Conservation (phyloP, 2,329 filamentous ascomycete genomes). For the Aspergillus versicolor region DNA sequence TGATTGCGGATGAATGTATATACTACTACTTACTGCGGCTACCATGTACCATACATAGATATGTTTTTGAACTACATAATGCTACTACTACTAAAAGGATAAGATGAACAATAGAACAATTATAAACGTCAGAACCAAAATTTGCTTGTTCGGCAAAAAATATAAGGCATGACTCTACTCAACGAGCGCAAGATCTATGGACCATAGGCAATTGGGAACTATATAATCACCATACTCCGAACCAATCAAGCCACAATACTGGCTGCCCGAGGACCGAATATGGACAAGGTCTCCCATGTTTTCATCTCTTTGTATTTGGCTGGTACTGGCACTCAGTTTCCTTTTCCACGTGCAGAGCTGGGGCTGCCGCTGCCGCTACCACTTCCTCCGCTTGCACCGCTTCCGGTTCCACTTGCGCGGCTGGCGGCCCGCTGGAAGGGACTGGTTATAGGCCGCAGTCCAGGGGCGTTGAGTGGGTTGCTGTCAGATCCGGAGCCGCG, state of each 20-base stretch:
- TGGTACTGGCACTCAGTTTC: conserved; percentile 17
- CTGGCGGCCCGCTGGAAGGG: conserved; percentile 45
- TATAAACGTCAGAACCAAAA: conserved; percentile 10
- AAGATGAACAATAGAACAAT: neutral
- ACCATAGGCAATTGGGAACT: conserved; percentile 6
- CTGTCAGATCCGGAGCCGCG: conserved; percentile 33
- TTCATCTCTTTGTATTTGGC: neutral
- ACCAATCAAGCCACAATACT: neutral
- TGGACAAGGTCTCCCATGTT: conserved; percentile 5
- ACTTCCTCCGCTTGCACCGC: conserved; percentile 42
- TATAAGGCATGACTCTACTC: conserved; percentile 10
- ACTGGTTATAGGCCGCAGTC: conserved; percentile 36
- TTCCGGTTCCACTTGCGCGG: conserved; percentile 49
- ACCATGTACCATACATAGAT: neutral
- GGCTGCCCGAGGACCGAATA: neutral
- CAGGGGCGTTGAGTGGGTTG: conserved; percentile 34
- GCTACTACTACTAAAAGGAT: neutral
- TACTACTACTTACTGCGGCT: neutral
- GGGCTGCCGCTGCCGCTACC: conserved; percentile 44
- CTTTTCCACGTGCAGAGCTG: conserved; percentile 36
- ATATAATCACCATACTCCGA: conserved; percentile 4
- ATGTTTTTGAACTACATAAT: neutral
- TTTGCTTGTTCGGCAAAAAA: conserved; percentile 9
- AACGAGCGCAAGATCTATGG: conserved; percentile 12
- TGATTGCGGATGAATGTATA: neutral